Evolutionary conservation across 306 rosid species (phyloP).

Genomic region (Lotus japonicus): DNA sequence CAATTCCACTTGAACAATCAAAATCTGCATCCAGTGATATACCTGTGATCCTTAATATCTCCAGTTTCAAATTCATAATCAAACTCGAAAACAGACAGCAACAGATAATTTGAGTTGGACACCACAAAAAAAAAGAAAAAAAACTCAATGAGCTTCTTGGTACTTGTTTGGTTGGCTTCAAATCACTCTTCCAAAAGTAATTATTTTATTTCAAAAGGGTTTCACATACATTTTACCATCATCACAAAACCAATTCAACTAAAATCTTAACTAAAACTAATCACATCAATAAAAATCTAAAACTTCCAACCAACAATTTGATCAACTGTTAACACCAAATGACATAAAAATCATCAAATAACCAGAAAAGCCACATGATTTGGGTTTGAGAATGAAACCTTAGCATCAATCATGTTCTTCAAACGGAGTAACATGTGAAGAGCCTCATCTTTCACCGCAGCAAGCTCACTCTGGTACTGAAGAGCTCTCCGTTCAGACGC

Average conservation of each 20-base stretch:
- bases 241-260: background rate
- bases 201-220: background rate
- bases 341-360: background rate
- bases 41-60: background rate
- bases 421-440: slow-evolving; percentile 53
- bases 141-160: background rate
- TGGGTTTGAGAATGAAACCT: slow-evolving; percentile 36
- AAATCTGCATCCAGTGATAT: background rate
- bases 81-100: background rate
- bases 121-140: background rate
- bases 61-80: background rate
- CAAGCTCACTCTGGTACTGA: slow-evolving; percentile 44
- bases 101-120: background rate
- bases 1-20: background rate
- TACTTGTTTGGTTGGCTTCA: background rate
- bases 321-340: background rate
- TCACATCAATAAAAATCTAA: background rate
- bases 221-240: no score
- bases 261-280: background rate
- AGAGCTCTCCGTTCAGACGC: slow-evolving; percentile 49
- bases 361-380: background rate
- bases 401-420: slow-evolving; percentile 58
- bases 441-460: slow-evolving; percentile 43
- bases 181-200: background rate
- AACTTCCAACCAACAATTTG: background rate